Percentiles rank a stretch among this genome's conserved stretches.
Conservation (phyloP, 306 rosid species). For the Coriaria nepalensis region DNA sequence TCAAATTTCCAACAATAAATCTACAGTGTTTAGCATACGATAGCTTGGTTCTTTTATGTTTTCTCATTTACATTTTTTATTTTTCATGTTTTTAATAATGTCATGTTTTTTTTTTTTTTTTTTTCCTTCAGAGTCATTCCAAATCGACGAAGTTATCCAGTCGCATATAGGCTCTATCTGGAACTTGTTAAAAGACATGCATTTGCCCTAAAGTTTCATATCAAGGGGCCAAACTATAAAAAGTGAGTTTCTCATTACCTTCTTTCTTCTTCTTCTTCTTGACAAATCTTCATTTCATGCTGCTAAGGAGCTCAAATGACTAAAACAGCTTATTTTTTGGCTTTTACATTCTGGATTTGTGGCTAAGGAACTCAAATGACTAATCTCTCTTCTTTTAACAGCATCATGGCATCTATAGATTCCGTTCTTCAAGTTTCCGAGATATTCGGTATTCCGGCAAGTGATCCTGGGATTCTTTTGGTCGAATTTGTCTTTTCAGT, state of each 20-base stretch:
- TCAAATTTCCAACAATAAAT: too few species aligned
- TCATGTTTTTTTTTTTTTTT: neutral
- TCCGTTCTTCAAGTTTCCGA: slow-evolving; percentile 57
- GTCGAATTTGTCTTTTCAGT: slow-evolving; percentile 70
- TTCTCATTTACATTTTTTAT: too few species aligned
- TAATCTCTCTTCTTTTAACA: slow-evolving; percentile 26
- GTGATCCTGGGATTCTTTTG: slow-evolving; percentile 75
- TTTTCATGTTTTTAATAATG: neutral
- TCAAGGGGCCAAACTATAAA: slow-evolving; percentile 42
- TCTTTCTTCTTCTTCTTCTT: too few species aligned
- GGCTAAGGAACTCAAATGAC: slow-evolving; percentile 20
- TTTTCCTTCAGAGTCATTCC: slow-evolving; percentile 71
- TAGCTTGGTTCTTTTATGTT: too few species aligned
- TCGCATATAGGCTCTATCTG: slow-evolving; percentile 70
- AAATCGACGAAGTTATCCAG: slow-evolving; percentile 58
- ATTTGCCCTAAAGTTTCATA: slow-evolving; percentile 61
- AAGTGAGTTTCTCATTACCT: too few species aligned
- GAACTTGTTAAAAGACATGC: slow-evolving; percentile 71
- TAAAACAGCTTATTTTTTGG: too few species aligned
- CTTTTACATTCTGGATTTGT: slow-evolving; percentile 9
- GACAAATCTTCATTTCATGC: too few species aligned
- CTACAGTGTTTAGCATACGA: too few species aligned
- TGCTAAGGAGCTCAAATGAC: too few species aligned
- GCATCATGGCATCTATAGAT: slow-evolving; percentile 76
- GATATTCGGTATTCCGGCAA: slow-evolving; percentile 44